phyloP scores from a whole-genome alignment of 768 basidiomycete species.

The Mycena venus region DNA sequence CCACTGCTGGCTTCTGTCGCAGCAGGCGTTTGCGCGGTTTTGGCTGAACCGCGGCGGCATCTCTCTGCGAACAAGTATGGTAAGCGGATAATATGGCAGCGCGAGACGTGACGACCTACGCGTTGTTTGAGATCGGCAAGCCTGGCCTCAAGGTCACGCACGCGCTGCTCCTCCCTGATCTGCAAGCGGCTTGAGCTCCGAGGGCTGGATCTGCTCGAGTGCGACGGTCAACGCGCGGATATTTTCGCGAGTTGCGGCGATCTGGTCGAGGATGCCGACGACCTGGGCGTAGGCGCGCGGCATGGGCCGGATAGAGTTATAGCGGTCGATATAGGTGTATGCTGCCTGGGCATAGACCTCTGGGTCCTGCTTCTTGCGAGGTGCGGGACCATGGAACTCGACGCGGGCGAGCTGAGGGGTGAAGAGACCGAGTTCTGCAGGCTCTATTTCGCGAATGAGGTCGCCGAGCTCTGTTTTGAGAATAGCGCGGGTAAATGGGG shows the following conservation, averaged over 20 bases:
- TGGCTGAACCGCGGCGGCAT: slow-evolving; percentile 7
- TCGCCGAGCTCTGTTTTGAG: slow-evolving; percentile 75
- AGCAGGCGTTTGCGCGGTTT: slow-evolving; percentile 9
- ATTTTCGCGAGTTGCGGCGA: slow-evolving; percentile 53
- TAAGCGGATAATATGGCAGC: not conserved
- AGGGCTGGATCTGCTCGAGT: slow-evolving; percentile 43
- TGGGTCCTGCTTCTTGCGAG: slow-evolving; percentile 73
- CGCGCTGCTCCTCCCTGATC: slow-evolving; percentile 58
- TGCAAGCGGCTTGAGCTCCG: slow-evolving; percentile 50
- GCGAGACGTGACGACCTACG: slow-evolving; percentile 39
- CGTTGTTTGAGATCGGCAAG: slow-evolving; percentile 57
- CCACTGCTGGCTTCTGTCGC: not conserved
- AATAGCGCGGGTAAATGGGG: slow-evolving; percentile 76
- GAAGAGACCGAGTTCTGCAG: slow-evolving; percentile 85
- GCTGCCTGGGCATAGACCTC: slow-evolving; percentile 85
- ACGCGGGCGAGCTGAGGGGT: slow-evolving; percentile 70
- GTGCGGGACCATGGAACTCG: slow-evolving; percentile 79
- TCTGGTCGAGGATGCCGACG: slow-evolving; percentile 54
- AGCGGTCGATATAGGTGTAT: slow-evolving; percentile 81
- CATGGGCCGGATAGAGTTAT: slow-evolving; percentile 65
- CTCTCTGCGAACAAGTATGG: slow-evolving; percentile 26
- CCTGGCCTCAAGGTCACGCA: slow-evolving; percentile 53
- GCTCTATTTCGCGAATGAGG: slow-evolving; percentile 84
- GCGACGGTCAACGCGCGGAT: slow-evolving; percentile 50
- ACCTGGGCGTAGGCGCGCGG: slow-evolving; percentile 63